A percentile compares a stretch with the other conserved stretches of the same genome.
phyloP scores from a whole-genome alignment of 2,329 filamentous ascomycete genomes.

The Gremmenia infestans region DNA sequence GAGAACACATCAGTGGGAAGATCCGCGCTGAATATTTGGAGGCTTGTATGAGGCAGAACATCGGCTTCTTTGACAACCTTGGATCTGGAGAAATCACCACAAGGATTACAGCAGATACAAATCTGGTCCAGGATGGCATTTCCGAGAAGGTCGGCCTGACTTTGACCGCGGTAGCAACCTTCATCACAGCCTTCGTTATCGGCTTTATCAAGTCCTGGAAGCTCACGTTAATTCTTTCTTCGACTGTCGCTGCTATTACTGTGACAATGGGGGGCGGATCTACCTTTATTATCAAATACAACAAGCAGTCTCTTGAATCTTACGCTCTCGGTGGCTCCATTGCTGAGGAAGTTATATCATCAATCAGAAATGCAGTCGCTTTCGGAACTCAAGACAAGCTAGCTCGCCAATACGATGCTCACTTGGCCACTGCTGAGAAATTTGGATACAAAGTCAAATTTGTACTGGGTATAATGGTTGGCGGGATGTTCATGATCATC shows the following conservation, averaged over 20 bases:
- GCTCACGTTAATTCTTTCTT: slow-evolving; percentile 79
- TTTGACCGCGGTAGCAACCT: slow-evolving; percentile 71
- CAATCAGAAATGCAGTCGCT: slow-evolving; percentile 84
- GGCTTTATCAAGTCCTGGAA: slow-evolving; percentile 92
- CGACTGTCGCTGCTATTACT: slow-evolving; percentile 76
- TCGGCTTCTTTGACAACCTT: slow-evolving; percentile 88
- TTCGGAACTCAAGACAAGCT: slow-evolving; percentile 92
- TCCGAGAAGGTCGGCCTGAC: slow-evolving; percentile 84
- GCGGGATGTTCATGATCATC: slow-evolving; percentile 74
- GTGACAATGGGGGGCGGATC: slow-evolving; percentile 70
- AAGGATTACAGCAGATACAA: slow-evolving; percentile 89
- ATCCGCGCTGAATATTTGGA: slow-evolving; percentile 79
- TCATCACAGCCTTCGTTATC: slow-evolving; percentile 84
- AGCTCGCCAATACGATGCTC: slow-evolving; percentile 76
- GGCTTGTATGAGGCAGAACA: slow-evolving; percentile 82
- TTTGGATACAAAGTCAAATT: slow-evolving; percentile 74
- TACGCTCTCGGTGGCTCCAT: slow-evolving; percentile 84
- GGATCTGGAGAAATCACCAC: slow-evolving; percentile 92
- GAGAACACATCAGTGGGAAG: slow-evolving; percentile 73
- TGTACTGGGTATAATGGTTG: slow-evolving; percentile 72
- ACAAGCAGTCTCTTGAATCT: slow-evolving; percentile 69
- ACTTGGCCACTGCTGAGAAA: slow-evolving; percentile 67
- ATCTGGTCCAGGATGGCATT: slow-evolving; percentile 88
- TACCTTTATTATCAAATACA: slow-evolving; percentile 72
- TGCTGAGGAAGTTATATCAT: slow-evolving; percentile 91